Percentiles rank a stretch among this genome's conserved stretches.
Evolutionary conservation across 805 yeast genomes (phyloP).

Genomic region (Candida railenensis): DNA sequence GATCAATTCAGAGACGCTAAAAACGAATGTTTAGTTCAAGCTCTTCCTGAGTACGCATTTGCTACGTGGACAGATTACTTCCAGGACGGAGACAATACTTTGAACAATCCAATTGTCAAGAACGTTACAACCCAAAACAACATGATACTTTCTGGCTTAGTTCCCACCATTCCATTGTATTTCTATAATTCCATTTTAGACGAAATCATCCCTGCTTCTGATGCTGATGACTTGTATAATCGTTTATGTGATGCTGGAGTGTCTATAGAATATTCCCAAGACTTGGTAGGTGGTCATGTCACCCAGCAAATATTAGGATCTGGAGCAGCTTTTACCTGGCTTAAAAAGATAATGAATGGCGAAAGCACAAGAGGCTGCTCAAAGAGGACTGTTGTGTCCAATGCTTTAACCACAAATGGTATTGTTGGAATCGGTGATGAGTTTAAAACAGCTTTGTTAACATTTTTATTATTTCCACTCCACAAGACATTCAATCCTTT

Average conservation of each 20-base stretch:
- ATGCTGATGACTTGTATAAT: conserved; percentile 1
- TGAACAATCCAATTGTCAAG: conserved; percentile 2
- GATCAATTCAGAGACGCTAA: neutral
- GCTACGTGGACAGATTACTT: neutral
- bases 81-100: neutral
- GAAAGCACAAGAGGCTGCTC: conserved; percentile 16
- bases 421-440: neutral
- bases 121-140: conserved; percentile 3
- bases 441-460: neutral
- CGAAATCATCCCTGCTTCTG: conserved; percentile 12
- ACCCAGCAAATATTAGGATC: conserved; percentile 14
- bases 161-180: conserved; percentile 15
- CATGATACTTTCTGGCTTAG: neutral
- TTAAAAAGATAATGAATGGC: conserved; percentile 18
- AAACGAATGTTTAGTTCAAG: conserved; percentile 6
- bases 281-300: conserved; percentile 18
- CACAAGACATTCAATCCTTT: neutral
- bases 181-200: conserved; percentile 12
- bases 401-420: neutral
- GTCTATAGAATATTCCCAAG: neutral
- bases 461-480: neutral
- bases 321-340: conserved; percentile 20
- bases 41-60: neutral
- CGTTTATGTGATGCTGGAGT: neutral
- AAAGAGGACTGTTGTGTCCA: conserved; percentile 2